A percentile compares a stretch with the other conserved stretches of the same genome.
Conservation (phyloP, 768 basidiomycete genomes). For the Lactarius psammicola region DNA sequence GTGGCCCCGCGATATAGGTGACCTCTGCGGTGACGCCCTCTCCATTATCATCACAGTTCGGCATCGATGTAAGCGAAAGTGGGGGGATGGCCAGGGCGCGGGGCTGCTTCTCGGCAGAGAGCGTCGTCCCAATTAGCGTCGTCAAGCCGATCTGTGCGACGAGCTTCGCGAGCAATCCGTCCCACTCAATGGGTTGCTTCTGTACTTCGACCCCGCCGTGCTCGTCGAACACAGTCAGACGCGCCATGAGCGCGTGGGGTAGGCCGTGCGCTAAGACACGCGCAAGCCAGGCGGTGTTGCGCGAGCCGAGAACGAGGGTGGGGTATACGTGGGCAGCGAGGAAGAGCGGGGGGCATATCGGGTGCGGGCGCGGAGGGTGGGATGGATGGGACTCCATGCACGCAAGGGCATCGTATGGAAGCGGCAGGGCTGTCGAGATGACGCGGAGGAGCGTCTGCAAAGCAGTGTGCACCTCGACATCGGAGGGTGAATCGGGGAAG, state of each 20-base stretch:
- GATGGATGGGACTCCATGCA: constrained; percentile 10
- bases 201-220: constrained; percentile 28
- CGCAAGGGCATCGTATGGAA: constrained; percentile 31
- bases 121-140: not conserved
- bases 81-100: not conserved
- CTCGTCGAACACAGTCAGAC: constrained; percentile 29
- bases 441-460: constrained; percentile 38
- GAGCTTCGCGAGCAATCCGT: constrained; percentile 40
- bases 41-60: not conserved
- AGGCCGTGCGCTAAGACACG: constrained; percentile 35
- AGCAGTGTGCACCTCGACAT: constrained; percentile 28
- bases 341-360: constrained; percentile 39
- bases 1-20: not conserved
- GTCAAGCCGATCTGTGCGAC: constrained; percentile 47
- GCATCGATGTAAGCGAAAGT: not conserved
- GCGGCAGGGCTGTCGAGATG: constrained; percentile 37
- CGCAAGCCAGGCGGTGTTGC: constrained; percentile 40
- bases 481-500: not conserved
- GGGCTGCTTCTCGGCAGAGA: not conserved
- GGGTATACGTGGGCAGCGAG: constrained; percentile 31
- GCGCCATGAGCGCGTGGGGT: constrained; percentile 35
- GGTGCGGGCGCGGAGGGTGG: constrained; percentile 19
- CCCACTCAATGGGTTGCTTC: constrained; percentile 33
- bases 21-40: not conserved
- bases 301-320: constrained; percentile 27